Base-by-base conservation (phyloP, 2,329 filamentous ascomycete species). In the Xylariaceae sp. region DNA sequence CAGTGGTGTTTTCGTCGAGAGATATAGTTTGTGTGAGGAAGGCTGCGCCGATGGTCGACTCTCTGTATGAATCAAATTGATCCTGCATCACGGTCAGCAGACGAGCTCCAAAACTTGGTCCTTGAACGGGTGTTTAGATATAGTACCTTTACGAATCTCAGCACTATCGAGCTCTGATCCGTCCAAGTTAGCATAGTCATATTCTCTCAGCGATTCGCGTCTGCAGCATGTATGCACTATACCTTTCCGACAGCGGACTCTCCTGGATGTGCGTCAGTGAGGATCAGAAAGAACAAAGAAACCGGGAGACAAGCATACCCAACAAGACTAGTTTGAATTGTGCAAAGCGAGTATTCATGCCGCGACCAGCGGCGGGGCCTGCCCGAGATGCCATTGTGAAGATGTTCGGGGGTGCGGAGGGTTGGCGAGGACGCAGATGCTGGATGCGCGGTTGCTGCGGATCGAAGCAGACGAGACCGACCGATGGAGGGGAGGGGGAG, bases 161-260 rank as follows among this genome's bases (percentile, higher is more conserved):
- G 81, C 59, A 99, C 94, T 76, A 99, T 88, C 67, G 94, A 99
- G 79, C 92, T 97, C 93, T 96, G 69, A 60, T 57, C 69, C 61
- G 63, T 56, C 58, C 34, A 59, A 54, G 58, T 61, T 57, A 58
- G 54, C 62, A 57, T 59, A 23, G 57, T 57, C 59, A 66, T 67
- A 30, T 5, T 30, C 23, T 56, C 63, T 60, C 35, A 35, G 49
- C 11, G 49, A 13, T 41, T 59, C 48, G 39, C 48, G 37, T 56
- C 49, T 41, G 34, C 41, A 60, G 47, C 51, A 57, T 53, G 35
- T 52, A 57, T 53, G 35, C 51, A 37, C 56, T 73, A 67, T 77
- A 95, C 91, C 90, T 99, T 99, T 88, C 94, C 94, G 60, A 99
- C 94, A 61, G 94, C 94, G 68, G 94, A 99, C 82, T 99, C 94